Conservation (phyloP, 2,329 filamentous ascomycete genomes). For the Alternaria ventricosa region DNA sequence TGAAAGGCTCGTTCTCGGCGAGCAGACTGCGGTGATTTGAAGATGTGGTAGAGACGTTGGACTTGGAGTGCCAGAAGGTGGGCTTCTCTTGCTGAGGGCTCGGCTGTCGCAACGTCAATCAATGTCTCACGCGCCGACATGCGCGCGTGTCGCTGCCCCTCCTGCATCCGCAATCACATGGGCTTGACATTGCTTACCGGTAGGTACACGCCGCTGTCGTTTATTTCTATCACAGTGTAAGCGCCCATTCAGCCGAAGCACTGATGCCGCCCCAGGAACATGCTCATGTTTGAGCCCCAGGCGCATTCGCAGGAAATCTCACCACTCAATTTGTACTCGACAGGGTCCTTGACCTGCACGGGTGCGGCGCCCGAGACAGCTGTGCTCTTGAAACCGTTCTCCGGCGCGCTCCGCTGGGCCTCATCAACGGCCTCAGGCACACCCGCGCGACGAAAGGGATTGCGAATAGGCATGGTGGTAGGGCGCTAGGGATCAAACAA, state of each 20-base stretch:
- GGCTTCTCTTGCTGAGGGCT: constrained; percentile 91
- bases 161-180: background rate
- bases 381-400: constrained; percentile 42
- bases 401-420: constrained; percentile 38
- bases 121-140: background rate
- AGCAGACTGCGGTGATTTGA: constrained; percentile 69
- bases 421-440: constrained; percentile 43
- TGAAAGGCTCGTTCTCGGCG: constrained; percentile 89
- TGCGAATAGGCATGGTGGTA: constrained; percentile 49
- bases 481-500: constrained; percentile 19
- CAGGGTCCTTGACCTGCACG: constrained; percentile 53
- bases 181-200: constrained; percentile 66
- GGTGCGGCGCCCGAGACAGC: constrained; percentile 48
- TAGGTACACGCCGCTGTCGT: constrained; percentile 92
- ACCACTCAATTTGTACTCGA: constrained; percentile 63
- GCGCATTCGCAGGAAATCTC: constrained; percentile 27
- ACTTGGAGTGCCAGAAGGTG: constrained; percentile 71
- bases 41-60: constrained; percentile 57
- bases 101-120: constrained; percentile 53
- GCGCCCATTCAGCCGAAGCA: constrained; percentile 23
- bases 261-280: constrained; percentile 2
- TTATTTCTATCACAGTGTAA: constrained; percentile 72
- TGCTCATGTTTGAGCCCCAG: constrained; percentile 5
- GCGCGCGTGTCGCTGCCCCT: constrained; percentile 4
- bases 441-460: constrained; percentile 49